Conservation (phyloP, 2,329 filamentous ascomycete genomes). For the Fusarium poae region DNA sequence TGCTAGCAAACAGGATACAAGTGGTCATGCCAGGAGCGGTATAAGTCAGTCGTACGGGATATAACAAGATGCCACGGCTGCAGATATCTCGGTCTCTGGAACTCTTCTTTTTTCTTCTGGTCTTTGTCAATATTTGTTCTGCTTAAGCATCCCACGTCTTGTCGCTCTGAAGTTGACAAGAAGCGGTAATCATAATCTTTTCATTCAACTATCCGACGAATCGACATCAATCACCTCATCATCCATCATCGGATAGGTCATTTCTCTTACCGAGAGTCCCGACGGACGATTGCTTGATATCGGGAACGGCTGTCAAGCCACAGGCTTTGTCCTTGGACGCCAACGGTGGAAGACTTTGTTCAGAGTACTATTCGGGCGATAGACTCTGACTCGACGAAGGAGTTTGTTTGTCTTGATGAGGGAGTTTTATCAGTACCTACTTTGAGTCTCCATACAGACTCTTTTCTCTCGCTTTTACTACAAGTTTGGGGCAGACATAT, state of each 20-base stretch:
- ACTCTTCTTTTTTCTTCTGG: slow-evolving; percentile 17
- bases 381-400: slow-evolving; percentile 9
- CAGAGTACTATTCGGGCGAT: slow-evolving; percentile 1
- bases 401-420: slow-evolving; percentile 29
- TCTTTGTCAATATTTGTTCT: slow-evolving; percentile 19
- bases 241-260: slow-evolving; percentile 15
- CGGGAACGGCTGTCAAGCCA: slow-evolving; percentile 19
- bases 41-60: slow-evolving; percentile 46
- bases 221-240: slow-evolving; percentile 4
- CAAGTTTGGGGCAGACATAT: slow-evolving; percentile 4
- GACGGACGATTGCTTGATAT: slow-evolving; percentile 39
- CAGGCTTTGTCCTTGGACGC: slow-evolving; percentile 15
- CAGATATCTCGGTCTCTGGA: slow-evolving; percentile 32
- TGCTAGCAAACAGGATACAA: slow-evolving; percentile 40
- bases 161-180: slow-evolving; percentile 8
- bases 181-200: slow-evolving; percentile 12
- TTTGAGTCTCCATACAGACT: slow-evolving; percentile 7
- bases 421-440: slow-evolving; percentile 5
- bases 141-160: background rate
- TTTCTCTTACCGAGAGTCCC: slow-evolving; percentile 15
- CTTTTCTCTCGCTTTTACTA: slow-evolving; percentile 13
- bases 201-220: slow-evolving; percentile 7
- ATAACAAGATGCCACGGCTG: slow-evolving; percentile 43
- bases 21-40: slow-evolving; percentile 31
- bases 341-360: background rate